Percentiles rank a stretch among this genome's conserved stretches.
Conservation (phyloP, 139 green algal genomes). For the Parachlorella kessleri region DNA sequence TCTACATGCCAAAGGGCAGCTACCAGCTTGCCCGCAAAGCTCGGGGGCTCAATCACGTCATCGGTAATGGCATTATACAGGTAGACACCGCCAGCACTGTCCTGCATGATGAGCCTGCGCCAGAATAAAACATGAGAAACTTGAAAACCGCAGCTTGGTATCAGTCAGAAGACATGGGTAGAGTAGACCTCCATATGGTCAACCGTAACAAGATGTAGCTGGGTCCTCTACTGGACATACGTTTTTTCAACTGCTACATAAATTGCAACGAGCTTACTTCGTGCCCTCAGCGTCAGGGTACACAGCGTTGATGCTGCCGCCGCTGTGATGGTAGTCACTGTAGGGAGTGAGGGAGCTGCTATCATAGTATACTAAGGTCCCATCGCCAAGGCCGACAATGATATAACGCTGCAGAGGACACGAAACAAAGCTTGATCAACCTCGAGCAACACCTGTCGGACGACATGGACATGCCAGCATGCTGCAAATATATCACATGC, state of each 20-base stretch:
- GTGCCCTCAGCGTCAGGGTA: conserved; percentile 61
- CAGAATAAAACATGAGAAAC: too few relatives aligned
- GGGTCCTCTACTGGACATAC: too few relatives aligned
- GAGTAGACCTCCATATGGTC: too few relatives aligned
- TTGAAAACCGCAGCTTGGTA: too few relatives aligned
- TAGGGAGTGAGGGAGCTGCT: conserved; percentile 30
- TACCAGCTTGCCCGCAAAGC: conserved; percentile 27
- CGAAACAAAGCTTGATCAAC: too few relatives aligned
- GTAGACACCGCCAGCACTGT: conserved; percentile 43
- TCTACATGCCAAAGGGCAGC: conserved; percentile 68
- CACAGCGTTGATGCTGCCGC: conserved; percentile 51
- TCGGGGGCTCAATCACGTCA: conserved; percentile 50
- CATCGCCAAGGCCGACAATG: conserved; percentile 52
- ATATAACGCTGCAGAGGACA: conserved; percentile 70
- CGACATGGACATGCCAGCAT: too few relatives aligned
- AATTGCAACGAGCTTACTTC: too few relatives aligned
- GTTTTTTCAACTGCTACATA: too few relatives aligned
- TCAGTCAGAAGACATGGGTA: not conserved
- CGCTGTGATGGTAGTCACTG: conserved; percentile 70
- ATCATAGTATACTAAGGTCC: conserved; percentile 65
- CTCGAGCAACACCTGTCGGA: too few relatives aligned
- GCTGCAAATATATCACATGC: too few relatives aligned
- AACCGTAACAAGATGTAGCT: too few relatives aligned
- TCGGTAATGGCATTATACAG: conserved; percentile 77
- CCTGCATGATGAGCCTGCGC: conserved; percentile 69